Evolutionary conservation across 2,329 filamentous ascomycete genomes (phyloP).

Genomic region (Cadophora sp.): DNA sequence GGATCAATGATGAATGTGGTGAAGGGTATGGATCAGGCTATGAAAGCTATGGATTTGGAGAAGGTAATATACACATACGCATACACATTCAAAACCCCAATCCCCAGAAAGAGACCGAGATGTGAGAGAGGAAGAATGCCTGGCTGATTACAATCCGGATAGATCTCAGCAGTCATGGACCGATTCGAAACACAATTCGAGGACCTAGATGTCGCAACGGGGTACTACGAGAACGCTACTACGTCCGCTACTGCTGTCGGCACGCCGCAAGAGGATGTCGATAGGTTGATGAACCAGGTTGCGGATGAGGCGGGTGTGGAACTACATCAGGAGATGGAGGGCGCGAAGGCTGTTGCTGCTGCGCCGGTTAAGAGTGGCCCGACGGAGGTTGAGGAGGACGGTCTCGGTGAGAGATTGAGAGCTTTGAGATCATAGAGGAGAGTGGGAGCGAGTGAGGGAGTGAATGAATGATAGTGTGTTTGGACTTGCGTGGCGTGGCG

Average conservation of each 20-base stretch:
- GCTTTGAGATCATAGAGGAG: conserved; percentile 52
- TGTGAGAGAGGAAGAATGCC: not conserved
- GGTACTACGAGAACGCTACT: conserved; percentile 81
- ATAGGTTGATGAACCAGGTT: conserved; percentile 82
- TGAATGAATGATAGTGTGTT: not conserved
- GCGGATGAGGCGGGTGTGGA: conserved; percentile 90
- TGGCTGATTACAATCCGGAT: conserved; percentile 11
- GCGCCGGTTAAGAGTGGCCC: conserved; percentile 67
- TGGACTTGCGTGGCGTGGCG: conserved; percentile 11
- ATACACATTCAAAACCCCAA: not conserved
- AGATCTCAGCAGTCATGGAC: conserved; percentile 72
- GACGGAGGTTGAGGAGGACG: conserved; percentile 80
- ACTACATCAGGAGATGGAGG: conserved; percentile 74
- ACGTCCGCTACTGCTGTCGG: conserved; percentile 76
- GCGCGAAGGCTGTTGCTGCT: conserved; percentile 63
- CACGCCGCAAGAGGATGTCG: conserved; percentile 83
- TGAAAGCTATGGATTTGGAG: conserved; percentile 69
- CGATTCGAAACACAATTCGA: conserved; percentile 65
- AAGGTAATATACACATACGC: conserved; percentile 54
- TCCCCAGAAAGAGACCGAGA: not conserved
- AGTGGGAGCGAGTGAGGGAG: not conserved
- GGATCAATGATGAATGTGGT: conserved; percentile 68
- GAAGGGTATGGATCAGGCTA: conserved; percentile 65
- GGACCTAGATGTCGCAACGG: conserved; percentile 55
- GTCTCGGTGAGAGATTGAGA: conserved; percentile 64